Evolutionary conservation across 2,329 filamentous ascomycete species (phyloP).

Genomic region (Aureobasidium sp.): DNA sequence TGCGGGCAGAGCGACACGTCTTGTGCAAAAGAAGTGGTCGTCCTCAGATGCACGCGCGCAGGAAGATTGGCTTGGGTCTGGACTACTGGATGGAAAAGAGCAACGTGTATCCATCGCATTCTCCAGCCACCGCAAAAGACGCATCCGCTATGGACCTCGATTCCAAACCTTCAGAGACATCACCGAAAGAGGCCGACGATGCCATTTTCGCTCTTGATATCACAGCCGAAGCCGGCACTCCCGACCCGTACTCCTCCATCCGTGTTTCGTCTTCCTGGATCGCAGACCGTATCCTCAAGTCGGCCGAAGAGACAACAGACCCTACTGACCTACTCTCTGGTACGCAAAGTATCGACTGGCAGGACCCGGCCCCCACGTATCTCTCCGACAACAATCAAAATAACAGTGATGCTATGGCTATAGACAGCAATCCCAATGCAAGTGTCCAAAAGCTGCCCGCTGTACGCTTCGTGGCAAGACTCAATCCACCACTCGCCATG

Average conservation of each 20-base stretch:
- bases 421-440: conserved; percentile 40
- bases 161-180: neutral
- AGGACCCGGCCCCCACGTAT: conserved; percentile 61
- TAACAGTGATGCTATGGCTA: conserved; percentile 48
- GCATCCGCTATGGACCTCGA: conserved; percentile 32
- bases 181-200: neutral
- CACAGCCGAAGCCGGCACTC: conserved; percentile 50
- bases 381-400: conserved; percentile 28
- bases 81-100: conserved; percentile 64
- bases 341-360: conserved; percentile 54
- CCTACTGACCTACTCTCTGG: conserved; percentile 32
- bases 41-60: conserved; percentile 63
- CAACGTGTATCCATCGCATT: neutral
- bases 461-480: conserved; percentile 65
- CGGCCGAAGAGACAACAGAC: conserved; percentile 26
- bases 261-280: conserved; percentile 71
- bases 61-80: conserved; percentile 60
- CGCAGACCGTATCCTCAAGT: conserved; percentile 57
- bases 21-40: conserved; percentile 65
- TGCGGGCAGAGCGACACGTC: conserved; percentile 49
- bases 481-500: conserved; percentile 67
- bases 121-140: conserved; percentile 17
- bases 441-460: conserved; percentile 53
- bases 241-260: conserved; percentile 51
- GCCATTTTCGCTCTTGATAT: conserved; percentile 62